Evolutionary conservation across 2,329 filamentous ascomycete genomes (phyloP).

Genomic region (Cordyceps militaris): DNA sequence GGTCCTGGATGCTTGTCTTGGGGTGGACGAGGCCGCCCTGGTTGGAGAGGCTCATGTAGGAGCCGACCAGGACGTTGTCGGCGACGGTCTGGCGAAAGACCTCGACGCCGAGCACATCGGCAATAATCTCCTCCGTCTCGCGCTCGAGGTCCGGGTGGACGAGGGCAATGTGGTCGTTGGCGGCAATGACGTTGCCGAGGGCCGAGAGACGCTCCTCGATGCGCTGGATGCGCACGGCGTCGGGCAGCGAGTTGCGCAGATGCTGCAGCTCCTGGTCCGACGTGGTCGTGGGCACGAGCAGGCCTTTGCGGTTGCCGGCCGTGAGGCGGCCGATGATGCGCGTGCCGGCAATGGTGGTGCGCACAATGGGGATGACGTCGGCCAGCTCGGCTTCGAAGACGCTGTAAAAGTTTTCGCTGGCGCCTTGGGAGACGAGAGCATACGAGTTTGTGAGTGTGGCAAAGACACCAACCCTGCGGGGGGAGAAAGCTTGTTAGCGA

Average conservation of each 20-base stretch:
- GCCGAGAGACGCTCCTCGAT: constrained; percentile 96
- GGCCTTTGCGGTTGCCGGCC: constrained; percentile 91
- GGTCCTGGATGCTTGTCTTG: constrained; percentile 94
- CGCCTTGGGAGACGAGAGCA: constrained; percentile 86
- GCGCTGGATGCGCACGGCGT: constrained; percentile 86
- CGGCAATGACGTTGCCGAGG: constrained; percentile 92
- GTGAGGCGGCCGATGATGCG: constrained; percentile 94
- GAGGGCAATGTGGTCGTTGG: constrained; percentile 93
- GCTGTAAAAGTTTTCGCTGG: constrained; percentile 98
- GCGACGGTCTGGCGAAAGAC: constrained; percentile 92
- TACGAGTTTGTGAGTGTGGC: constrained; percentile 95
- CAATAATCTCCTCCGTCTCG: constrained; percentile 97
- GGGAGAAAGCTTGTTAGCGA: not conserved
- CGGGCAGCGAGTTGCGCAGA: constrained; percentile 88
- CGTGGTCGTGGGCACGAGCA: constrained; percentile 90
- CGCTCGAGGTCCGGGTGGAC: constrained; percentile 95
- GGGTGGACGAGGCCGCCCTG: constrained; percentile 95
- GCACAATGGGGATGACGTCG: constrained; percentile 94
- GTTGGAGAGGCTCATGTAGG: constrained; percentile 94
- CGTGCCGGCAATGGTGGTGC: constrained; percentile 93
- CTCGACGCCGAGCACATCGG: constrained; percentile 84
- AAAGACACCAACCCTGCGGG: constrained; percentile 83
- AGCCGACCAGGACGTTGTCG: constrained; percentile 92
- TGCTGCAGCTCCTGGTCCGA: constrained; percentile 98
- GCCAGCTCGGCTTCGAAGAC: constrained; percentile 97